Conservation (phyloP, 2,329 filamentous ascomycete species). For the Diatrype stigma region DNA sequence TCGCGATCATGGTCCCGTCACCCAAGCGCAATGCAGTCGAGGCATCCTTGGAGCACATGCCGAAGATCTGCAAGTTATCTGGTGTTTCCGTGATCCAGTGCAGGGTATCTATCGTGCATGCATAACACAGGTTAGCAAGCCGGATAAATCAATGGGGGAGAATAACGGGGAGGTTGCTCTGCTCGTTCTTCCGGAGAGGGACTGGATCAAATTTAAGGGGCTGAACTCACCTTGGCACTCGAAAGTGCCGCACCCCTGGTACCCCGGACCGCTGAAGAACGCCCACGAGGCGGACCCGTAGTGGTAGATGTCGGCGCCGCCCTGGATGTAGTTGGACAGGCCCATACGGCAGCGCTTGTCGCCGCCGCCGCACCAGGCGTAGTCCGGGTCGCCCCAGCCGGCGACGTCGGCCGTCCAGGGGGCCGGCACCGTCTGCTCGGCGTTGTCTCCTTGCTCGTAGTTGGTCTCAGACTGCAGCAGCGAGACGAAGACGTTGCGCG, state of each 20-base stretch:
- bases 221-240: conserved; percentile 29
- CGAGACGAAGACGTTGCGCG: conserved; percentile 45
- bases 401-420: conserved; percentile 34
- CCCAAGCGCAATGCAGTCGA: conserved; percentile 30
- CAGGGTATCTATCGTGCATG: conserved; percentile 25
- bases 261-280: conserved; percentile 37
- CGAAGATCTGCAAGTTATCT: conserved; percentile 35
- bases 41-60: conserved; percentile 37
- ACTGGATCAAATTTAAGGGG: too few relatives aligned
- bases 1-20: conserved; percentile 28
- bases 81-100: conserved; percentile 37
- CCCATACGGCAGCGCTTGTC: conserved; percentile 40
- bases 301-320: conserved; percentile 36
- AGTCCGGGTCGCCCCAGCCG: conserved; percentile 39
- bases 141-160: too few relatives aligned
- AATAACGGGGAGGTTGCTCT: too few relatives aligned
- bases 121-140: too few relatives aligned
- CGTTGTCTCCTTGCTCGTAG: conserved; percentile 40
- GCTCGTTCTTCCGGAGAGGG: too few relatives aligned
- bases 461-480: conserved; percentile 53
- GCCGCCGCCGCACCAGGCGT: conserved; percentile 32
- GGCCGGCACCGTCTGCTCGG: conserved; percentile 28
- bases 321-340: conserved; percentile 37
- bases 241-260: conserved; percentile 30
- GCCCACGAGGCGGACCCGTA: conserved; percentile 41